These are phyloP conservation scores for Aspergillus latus DNA, from an alignment of 2,329 filamentous ascomycete genomes.

Conservation along the genomic window DNA sequence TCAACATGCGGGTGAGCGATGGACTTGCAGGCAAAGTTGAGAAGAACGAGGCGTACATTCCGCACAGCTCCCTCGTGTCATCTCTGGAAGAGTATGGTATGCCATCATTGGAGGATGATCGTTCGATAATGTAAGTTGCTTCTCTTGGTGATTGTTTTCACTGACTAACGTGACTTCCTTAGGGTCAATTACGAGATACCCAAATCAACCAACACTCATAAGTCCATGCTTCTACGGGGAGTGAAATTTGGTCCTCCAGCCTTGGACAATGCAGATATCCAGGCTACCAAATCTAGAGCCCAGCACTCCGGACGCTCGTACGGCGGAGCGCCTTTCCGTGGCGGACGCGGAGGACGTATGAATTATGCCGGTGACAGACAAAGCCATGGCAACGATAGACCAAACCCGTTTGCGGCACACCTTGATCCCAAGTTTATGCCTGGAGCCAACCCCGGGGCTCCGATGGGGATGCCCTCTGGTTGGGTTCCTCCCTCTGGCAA, in stretches of 20 bases:
- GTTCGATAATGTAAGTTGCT: conserved; percentile 71
- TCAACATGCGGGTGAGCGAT: conserved; percentile 73
- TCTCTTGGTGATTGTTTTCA: background rate
- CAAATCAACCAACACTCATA: conserved; percentile 69
- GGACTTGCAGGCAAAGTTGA: conserved; percentile 77
- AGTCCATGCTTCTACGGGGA: conserved; percentile 90
- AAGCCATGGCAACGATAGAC: conserved; percentile 50
- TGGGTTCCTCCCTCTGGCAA: conserved; percentile 37
- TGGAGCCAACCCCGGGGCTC: conserved; percentile 31
- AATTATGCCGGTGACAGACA: conserved; percentile 49
- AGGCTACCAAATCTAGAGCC: conserved; percentile 66
- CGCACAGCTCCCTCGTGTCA: conserved; percentile 77
- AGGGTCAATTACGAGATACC: conserved; percentile 89
- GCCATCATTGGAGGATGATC: conserved; percentile 79
- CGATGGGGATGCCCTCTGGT: conserved; percentile 34
- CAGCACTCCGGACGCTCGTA: conserved; percentile 66
- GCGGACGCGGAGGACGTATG: conserved; percentile 52
- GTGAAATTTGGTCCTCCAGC: conserved; percentile 70
- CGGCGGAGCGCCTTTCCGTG: conserved; percentile 64
- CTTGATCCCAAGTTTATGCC: conserved; percentile 45
- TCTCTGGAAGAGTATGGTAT: conserved; percentile 70
- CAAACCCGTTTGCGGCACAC: conserved; percentile 51
- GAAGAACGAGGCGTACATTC: conserved; percentile 80
- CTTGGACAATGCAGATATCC: conserved; percentile 73
- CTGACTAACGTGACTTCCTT: conserved; percentile 17